Conservation (phyloP, 1,284 basidiomycete species). For the Singerocomus rubriflavus region DNA sequence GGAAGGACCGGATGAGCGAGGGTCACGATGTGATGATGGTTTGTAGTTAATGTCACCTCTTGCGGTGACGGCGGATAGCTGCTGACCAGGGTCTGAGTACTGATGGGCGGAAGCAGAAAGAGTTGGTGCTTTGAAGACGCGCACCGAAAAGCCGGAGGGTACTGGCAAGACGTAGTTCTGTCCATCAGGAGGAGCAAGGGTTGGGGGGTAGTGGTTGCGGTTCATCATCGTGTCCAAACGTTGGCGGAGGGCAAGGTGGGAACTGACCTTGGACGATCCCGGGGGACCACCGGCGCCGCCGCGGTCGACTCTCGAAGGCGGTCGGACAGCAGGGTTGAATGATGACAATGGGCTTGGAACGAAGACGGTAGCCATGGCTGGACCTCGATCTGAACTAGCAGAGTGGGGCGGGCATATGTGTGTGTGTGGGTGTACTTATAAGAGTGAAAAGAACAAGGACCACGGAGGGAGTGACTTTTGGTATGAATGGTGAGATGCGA, state of each 20-base stretch:
- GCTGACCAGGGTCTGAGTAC: conserved; percentile 31
- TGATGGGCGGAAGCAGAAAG: conserved; percentile 34
- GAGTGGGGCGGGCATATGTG: conserved; percentile 24
- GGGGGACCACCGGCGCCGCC: conserved; percentile 19
- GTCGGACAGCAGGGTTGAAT: conserved; percentile 32
- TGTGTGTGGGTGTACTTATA: conserved; percentile 25
- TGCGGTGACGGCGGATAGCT: conserved; percentile 29
- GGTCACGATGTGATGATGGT: conserved; percentile 28
- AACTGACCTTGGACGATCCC: conserved; percentile 32
- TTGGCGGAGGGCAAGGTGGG: background rate
- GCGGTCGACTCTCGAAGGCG: conserved; percentile 33
- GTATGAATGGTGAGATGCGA: conserved; percentile 31
- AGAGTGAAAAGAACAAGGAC: conserved; percentile 14
- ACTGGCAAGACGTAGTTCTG: conserved; percentile 37
- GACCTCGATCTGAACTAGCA: conserved; percentile 26
- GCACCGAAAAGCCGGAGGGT: conserved; percentile 47
- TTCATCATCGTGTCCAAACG: conserved; percentile 18
- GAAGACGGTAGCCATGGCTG: conserved; percentile 30
- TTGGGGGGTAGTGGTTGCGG: background rate
- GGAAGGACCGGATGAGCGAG: conserved; percentile 20
- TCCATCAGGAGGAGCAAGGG: conserved; percentile 5
- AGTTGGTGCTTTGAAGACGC: conserved; percentile 49
- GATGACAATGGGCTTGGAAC: conserved; percentile 27
- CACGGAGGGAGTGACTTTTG: conserved; percentile 27
- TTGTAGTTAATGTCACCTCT: conserved; percentile 47